Evolutionary conservation across 2,329 filamentous ascomycete species (phyloP), one percentile per base, ranked within the genome.

Genomic region (Pleoardoris graminearum): DNA sequence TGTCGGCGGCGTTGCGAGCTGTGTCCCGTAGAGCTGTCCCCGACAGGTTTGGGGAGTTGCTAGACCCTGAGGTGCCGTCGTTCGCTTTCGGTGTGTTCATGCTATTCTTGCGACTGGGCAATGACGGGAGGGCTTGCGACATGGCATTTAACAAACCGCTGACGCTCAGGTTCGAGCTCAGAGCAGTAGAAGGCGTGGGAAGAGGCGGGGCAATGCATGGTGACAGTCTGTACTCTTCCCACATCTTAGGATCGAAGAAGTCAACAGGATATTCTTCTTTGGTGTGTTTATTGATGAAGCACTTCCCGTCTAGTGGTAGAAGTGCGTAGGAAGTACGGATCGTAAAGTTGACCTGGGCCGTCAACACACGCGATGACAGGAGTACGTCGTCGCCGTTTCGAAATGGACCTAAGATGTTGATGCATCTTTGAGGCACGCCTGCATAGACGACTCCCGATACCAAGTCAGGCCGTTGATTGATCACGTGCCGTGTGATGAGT

Each of bases 371-470:
- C 55, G 91, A 91, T 65, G 92, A 96, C 53, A 97, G 80, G 1
- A 96, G 80, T 0, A 97, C 91, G 16, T 92, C 89, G 67, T 97
- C 92, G n/a, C 92, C 92, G 63, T 96, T 93, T 30, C 92, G 86
- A 11, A 97, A 73, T 0, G 92, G 92, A 0, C 93, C 93, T 3
- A 97, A 81, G 46, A 96, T 94, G 69, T 96, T 97, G 69, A 97
- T 85, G 68, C 91, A 96, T 48, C 88, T 84, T 60, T 93, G 87
- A 0, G 92, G 92, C 1, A 88, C 85, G 7, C 92, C 93, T 1
- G 90, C 91, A 67, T 90, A 97, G 1, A 96, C 71, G 1, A 96
- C 89, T 0, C 91, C 91, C 0, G 88, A 83, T 64, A 97, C 95
- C 2, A 97, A 82, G 4, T 95, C 88, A 0, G 93, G 93, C 14